Evolutionary conservation across 352 stramenopile species (phyloP).

Genomic region (Globisporangium paroecandrum): DNA sequence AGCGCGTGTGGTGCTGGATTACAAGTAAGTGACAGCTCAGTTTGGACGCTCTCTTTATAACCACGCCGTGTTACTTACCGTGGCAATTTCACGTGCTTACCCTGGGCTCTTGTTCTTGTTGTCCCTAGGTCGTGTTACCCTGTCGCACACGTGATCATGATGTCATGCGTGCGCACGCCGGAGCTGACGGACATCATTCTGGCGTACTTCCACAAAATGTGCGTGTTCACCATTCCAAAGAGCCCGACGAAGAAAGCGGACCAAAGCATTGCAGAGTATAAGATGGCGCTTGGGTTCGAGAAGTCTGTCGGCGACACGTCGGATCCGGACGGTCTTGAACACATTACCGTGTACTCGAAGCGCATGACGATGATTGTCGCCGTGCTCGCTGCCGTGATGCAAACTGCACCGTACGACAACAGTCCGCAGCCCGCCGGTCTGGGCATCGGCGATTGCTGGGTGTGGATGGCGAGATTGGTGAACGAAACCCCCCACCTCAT

Average conservation of each 20-base stretch:
- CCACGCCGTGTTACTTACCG: too few relatives aligned
- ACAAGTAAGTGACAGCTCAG: constrained; percentile 46
- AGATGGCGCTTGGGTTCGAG: constrained; percentile 62
- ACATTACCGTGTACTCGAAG: constrained; percentile 74
- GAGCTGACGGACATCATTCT: constrained; percentile 72
- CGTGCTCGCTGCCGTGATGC: constrained; percentile 65
- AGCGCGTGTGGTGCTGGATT: constrained; percentile 59
- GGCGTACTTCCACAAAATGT: constrained; percentile 71
- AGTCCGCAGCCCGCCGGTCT: constrained; percentile 52
- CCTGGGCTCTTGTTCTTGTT: neutral
- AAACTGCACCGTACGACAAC: constrained; percentile 59
- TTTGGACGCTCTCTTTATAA: neutral
- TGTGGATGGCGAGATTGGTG: constrained; percentile 61
- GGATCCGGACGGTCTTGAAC: constrained; percentile 56
- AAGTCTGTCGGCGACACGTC: constrained; percentile 56
- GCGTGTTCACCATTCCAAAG: constrained; percentile 69
- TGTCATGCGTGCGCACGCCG: constrained; percentile 67
- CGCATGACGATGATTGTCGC: constrained; percentile 78
- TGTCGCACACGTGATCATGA: constrained; percentile 72
- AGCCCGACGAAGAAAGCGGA: constrained; percentile 49
- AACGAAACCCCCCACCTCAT: constrained; percentile 74
- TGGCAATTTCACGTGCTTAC: constrained; percentile 1
- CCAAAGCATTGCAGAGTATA: constrained; percentile 62
- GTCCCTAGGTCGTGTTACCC: constrained; percentile 55
- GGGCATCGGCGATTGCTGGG: constrained; percentile 64